Conservation (phyloP, 805 yeast species). For the Saccharomycopsis schoenii region DNA sequence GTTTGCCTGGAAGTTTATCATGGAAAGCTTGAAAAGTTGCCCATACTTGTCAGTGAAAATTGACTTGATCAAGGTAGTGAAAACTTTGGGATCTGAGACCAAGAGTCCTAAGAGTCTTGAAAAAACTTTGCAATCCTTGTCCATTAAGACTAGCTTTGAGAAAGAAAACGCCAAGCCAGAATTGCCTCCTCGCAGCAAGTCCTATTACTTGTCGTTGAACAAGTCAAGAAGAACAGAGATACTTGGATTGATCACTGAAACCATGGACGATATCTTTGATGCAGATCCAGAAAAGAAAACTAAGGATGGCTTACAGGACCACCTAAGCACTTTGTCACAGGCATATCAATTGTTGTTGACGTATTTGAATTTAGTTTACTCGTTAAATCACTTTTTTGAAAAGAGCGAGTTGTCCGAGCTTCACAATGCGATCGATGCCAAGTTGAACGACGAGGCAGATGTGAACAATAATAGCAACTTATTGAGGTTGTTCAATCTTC, state of each 20-base stretch:
- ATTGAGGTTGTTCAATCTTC: conserved; percentile 8
- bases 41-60: conserved; percentile 55
- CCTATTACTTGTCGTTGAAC: conserved; percentile 34
- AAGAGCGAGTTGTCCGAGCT: conserved; percentile 24
- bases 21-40: conserved; percentile 55
- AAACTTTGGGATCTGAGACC: conserved; percentile 45
- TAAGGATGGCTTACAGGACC: conserved; percentile 17
- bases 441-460: background rate
- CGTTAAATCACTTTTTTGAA: conserved; percentile 28
- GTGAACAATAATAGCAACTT: background rate
- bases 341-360: conserved; percentile 39
- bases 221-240: conserved; percentile 34
- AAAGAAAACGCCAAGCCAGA: conserved; percentile 23
- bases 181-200: conserved; percentile 31
- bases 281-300: conserved; percentile 13
- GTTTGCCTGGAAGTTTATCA: conserved; percentile 46
- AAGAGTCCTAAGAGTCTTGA: conserved; percentile 4
- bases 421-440: conserved; percentile 17
- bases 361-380: conserved; percentile 44
- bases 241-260: conserved; percentile 31
- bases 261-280: conserved; percentile 30
- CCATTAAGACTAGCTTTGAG: background rate
- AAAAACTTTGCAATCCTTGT: background rate
- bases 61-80: conserved; percentile 56
- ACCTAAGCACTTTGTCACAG: conserved; percentile 14